Base-by-base conservation (phyloP, 306 rosid species). In the Medicago lupulina region DNA sequence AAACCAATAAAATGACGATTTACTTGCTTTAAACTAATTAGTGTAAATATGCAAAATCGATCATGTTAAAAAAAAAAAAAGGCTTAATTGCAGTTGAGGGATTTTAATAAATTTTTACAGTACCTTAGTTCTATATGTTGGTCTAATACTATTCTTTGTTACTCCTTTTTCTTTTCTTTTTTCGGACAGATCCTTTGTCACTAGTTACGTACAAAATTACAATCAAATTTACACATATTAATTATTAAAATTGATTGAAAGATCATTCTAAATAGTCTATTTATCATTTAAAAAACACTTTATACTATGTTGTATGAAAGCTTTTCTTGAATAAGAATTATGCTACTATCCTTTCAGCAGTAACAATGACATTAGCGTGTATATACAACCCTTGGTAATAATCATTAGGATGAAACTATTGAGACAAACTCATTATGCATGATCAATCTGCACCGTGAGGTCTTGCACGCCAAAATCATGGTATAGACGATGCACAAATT, bases 401-500 rank as follows among this genome's bases (percentile, higher is more conserved):
- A 71, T 17, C 25, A 8, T 12, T 9, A 11, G 51, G 61, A 62
- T 28, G 72, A 78, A 67, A 65, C 25, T 13, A 47, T 50, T 36
- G 41, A 80, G 55, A 78, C 62, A 65, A 25, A 16, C 75, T 90
- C 85, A 84, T 90, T 85, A 90, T 41, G 82, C 85, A 10, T 71
- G 81, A 72, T 89, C 93, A 21, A 83, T 84, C 80, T 95, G 98
- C 85, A 92, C 92, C 0, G 96, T 89, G 82, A 95, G 88, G 83
- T 90, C 91, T 67, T 81, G 97, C 70, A 95, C 83, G 31, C 99
- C 99, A 85, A 92, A 81, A 75, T 95, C 99, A 60, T 90, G 97
- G 86, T 87, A 95, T 76, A 92, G 81, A 15, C 87, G 93, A 73
- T 95, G 99, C 88, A 88, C 97, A 62, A 76, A 89, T 69, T 84